Conservation (phyloP, 139 green algal species). For the Zygnema circumcarinatum region DNA sequence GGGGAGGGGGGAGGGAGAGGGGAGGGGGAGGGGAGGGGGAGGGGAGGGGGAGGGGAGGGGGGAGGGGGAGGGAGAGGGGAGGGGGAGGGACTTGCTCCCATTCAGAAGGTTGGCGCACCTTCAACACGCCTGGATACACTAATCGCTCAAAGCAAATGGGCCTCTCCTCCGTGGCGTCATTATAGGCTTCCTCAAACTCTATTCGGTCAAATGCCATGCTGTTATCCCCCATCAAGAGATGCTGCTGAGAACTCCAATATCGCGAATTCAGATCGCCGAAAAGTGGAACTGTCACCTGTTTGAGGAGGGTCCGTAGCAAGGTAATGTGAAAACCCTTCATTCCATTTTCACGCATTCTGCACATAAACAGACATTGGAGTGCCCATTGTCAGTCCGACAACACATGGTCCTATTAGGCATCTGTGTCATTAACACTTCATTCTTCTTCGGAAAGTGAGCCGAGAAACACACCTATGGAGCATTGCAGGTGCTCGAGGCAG, state of each 20-base stretch:
- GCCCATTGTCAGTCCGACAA: no score
- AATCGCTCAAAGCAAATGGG: conserved; percentile 40
- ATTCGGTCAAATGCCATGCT: background rate
- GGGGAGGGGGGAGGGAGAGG: background rate
- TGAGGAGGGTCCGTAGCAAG: conserved; percentile 1
- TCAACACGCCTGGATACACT: conserved; percentile 27
- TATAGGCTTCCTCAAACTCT: conserved; percentile 34
- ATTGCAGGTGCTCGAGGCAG: background rate
- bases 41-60: background rate
- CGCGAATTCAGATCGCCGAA: background rate
- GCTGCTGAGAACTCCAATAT: background rate
- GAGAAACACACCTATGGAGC: background rate
- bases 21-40: conserved; percentile 18
- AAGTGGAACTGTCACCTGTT: background rate
- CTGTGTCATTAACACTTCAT: no score
- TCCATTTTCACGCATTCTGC: conserved; percentile 10
- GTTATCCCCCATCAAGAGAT: background rate
- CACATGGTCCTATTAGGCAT: no score
- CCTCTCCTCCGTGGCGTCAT: conserved; percentile 22
- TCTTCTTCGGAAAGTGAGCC: no score
- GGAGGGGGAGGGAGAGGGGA: background rate
- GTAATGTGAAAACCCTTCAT: conserved; percentile 7
- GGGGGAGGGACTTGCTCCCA: conserved; percentile 21
- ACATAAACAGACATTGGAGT: background rate
- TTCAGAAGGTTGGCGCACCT: conserved; percentile 16